Percentiles rank a stretch among this genome's conserved stretches.
phyloP scores from a whole-genome alignment of 306 rosid genomes.

The Spatholobus suberectus region DNA sequence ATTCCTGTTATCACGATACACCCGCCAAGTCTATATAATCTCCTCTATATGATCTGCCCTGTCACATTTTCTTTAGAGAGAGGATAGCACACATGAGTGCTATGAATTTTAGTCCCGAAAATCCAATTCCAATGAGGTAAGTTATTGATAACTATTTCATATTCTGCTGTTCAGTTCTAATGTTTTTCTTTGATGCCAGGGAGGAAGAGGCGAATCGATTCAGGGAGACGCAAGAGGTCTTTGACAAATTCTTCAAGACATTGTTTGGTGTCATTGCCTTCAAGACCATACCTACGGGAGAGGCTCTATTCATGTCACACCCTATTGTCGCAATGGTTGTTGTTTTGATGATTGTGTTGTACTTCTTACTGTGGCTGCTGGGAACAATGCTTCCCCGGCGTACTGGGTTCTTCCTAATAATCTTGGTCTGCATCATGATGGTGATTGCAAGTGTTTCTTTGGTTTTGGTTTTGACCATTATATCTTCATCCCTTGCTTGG shows the following conservation, averaged over 20 bases:
- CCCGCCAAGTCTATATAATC: too few relatives aligned
- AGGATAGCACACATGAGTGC: not conserved
- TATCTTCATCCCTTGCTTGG: not conserved
- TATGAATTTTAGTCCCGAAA: not conserved
- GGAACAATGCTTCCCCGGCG: not conserved
- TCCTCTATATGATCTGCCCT: too few relatives aligned
- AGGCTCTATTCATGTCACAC: not conserved
- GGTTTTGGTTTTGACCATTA: not conserved
- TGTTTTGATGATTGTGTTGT: slow-evolving; percentile 1
- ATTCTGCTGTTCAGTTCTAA: not conserved
- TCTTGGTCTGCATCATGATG: not conserved
- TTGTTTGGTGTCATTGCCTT: slow-evolving; percentile 4
- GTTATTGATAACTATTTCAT: not conserved
- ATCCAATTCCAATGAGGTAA: not conserved
- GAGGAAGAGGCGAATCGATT: not conserved
- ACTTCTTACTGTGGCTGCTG: slow-evolving; percentile 22
- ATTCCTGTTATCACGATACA: too few relatives aligned
- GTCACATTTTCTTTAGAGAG: not conserved
- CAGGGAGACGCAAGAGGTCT: not conserved
- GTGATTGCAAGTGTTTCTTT: slow-evolving; percentile 2
- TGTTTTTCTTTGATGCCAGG: not conserved
- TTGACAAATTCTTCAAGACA: not conserved
- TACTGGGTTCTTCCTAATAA: not conserved
- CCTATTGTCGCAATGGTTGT: not conserved
- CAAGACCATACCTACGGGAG: not conserved